phyloP scores from a whole-genome alignment of 2,329 filamentous ascomycete species.

The Cladobotryum mycophilum region DNA sequence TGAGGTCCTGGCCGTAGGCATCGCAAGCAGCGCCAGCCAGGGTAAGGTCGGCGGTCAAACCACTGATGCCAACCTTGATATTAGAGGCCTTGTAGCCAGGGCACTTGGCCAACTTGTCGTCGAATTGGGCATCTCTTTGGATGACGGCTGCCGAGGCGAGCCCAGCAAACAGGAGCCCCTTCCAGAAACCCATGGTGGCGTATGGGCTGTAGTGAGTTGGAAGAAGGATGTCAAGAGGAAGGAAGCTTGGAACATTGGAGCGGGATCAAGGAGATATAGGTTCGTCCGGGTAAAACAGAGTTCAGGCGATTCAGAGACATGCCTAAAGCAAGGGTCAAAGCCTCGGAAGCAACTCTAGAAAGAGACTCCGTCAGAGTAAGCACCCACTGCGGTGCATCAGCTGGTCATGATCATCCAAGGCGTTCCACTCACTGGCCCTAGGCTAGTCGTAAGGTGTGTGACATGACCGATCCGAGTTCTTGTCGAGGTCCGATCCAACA shows the following conservation, averaged over 20 bases:
- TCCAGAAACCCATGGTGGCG: slow-evolving; percentile 16
- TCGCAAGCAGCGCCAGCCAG: slow-evolving; percentile 69
- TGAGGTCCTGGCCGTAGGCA: slow-evolving; percentile 70
- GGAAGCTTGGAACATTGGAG: neutral
- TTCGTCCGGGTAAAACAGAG: neutral
- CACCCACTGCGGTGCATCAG: neutral
- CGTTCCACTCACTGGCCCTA: neutral
- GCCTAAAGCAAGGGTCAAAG: too few species aligned
- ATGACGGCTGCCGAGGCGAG: slow-evolving; percentile 16
- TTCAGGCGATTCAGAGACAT: too few species aligned
- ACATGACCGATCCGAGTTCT: slow-evolving; percentile 1
- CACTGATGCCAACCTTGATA: slow-evolving; percentile 43
- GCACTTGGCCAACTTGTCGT: slow-evolving; percentile 39
- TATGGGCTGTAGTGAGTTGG: slow-evolving; percentile 1
- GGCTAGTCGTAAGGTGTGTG: neutral
- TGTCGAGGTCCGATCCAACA: slow-evolving; percentile 2
- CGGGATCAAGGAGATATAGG: neutral
- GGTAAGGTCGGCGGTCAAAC: slow-evolving; percentile 62
- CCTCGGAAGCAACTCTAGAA: too few species aligned
- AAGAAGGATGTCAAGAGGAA: neutral
- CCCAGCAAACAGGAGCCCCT: slow-evolving; percentile 14
- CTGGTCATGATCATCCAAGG: neutral
- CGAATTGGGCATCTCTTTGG: slow-evolving; percentile 2
- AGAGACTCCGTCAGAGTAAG: neutral
- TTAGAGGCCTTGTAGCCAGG: slow-evolving; percentile 63